A percentile compares a stretch with the other conserved stretches of the same genome.
phyloP scores from a whole-genome alignment of 1,284 basidiomycete genomes.

The Xerocomus cyaneibrunnescens region DNA sequence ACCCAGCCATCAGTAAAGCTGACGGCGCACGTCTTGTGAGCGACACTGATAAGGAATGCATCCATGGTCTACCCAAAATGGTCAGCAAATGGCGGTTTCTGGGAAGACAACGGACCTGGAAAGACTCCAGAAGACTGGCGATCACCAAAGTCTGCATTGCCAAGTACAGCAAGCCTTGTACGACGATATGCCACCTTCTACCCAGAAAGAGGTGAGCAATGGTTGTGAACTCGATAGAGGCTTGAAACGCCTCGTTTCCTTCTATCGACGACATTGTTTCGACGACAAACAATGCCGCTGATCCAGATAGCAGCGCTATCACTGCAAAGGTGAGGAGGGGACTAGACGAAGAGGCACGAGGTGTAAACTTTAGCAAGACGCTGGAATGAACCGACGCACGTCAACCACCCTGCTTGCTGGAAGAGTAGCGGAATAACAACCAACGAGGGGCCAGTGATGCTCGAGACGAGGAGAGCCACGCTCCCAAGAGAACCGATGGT shows the following conservation, averaged over 20 bases:
- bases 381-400: slow-evolving; percentile 12
- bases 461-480: slow-evolving; percentile 28
- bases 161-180: slow-evolving; percentile 24
- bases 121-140: slow-evolving; percentile 27
- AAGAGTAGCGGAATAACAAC: slow-evolving; percentile 27
- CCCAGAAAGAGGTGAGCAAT: slow-evolving; percentile 29
- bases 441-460: slow-evolving; percentile 25
- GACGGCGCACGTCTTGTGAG: slow-evolving; percentile 29
- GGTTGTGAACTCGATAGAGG: slow-evolving; percentile 27
- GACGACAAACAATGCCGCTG: slow-evolving; percentile 23
- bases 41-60: slow-evolving; percentile 24
- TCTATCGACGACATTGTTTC: slow-evolving; percentile 30
- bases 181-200: slow-evolving; percentile 25
- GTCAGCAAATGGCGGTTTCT: not conserved
- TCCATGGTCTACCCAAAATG: slow-evolving; percentile 23
- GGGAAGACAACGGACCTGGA: slow-evolving; percentile 16
- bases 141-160: slow-evolving; percentile 26
- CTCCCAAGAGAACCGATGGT: slow-evolving; percentile 27
- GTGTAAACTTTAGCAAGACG: not conserved
- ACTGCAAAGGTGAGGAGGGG: slow-evolving; percentile 17
- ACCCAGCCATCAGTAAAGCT: slow-evolving; percentile 27
- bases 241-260: slow-evolving; percentile 25
- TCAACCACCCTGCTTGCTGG: slow-evolving; percentile 30
- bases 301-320: slow-evolving; percentile 22
- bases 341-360: not conserved